Percentiles rank a stretch among this genome's conserved stretches.
These are phyloP conservation scores for Trichothecium sympodiale DNA, from an alignment of 2,329 filamentous ascomycete genomes.

Conservation along the genomic window DNA sequence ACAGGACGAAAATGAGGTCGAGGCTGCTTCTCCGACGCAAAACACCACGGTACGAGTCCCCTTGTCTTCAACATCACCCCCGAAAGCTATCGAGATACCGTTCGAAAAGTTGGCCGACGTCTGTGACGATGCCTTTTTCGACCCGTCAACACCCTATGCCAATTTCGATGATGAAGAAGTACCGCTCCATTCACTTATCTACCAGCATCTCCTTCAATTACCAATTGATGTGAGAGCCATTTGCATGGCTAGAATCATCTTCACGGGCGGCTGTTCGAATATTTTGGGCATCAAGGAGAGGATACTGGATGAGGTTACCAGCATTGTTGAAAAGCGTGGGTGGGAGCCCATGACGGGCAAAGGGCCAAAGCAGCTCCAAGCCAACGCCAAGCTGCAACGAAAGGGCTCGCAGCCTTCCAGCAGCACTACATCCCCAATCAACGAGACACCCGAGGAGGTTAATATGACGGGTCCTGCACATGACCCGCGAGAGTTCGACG, in stretches of 20 bases:
- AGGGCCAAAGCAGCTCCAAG: slow-evolving; percentile 43
- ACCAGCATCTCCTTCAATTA: slow-evolving; percentile 62
- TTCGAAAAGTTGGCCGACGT: slow-evolving; percentile 63
- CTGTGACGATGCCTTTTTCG: slow-evolving; percentile 67
- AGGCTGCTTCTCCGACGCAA: slow-evolving; percentile 11
- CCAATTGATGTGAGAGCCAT: slow-evolving; percentile 72
- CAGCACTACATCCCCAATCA: neutral
- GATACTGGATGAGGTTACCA: slow-evolving; percentile 62
- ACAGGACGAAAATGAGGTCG: slow-evolving; percentile 39
- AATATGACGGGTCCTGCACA: neutral
- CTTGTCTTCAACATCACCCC: slow-evolving; percentile 34
- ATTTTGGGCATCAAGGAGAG: slow-evolving; percentile 72
- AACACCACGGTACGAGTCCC: slow-evolving; percentile 16
- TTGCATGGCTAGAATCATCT: slow-evolving; percentile 82
- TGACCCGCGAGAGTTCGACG: slow-evolving; percentile 8
- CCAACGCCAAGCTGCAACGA: slow-evolving; percentile 30
- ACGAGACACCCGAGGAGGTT: slow-evolving; percentile 2
- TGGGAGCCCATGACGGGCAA: slow-evolving; percentile 72
- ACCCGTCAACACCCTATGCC: slow-evolving; percentile 31
- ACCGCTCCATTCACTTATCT: slow-evolving; percentile 65
- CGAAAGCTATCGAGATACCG: slow-evolving; percentile 50
- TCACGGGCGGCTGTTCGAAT: slow-evolving; percentile 70
- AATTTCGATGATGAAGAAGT: slow-evolving; percentile 81
- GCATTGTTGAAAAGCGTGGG: slow-evolving; percentile 54
- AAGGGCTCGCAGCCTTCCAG: slow-evolving; percentile 11